phyloP scores from a whole-genome alignment of 2,329 filamentous ascomycete genomes.

The Ophiostoma ulmi region DNA sequence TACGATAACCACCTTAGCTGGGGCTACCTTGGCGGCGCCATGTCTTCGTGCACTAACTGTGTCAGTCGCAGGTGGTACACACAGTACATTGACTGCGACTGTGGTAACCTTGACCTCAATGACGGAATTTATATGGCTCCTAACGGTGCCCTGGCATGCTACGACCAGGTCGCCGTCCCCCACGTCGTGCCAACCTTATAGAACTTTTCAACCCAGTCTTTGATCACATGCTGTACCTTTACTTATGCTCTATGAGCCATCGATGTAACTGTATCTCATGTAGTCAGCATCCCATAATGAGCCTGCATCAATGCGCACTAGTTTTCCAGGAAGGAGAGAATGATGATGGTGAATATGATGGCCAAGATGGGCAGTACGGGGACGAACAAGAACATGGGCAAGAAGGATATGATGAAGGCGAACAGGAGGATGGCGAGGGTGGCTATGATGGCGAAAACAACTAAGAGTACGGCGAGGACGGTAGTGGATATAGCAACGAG shows the following conservation, averaged over 20 bases:
- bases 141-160: slow-evolving; percentile 20
- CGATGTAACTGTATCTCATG: no score
- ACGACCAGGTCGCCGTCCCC: slow-evolving; percentile 11
- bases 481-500: neutral
- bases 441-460: no score
- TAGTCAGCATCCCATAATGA: no score
- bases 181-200: neutral
- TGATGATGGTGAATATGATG: neutral
- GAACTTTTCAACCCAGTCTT: neutral
- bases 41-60: slow-evolving; percentile 23
- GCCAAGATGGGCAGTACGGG: neutral
- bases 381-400: neutral
- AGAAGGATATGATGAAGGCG: neutral
- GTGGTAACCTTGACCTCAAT: slow-evolving; percentile 24
- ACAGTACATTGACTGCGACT: slow-evolving; percentile 23
- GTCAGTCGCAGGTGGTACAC: slow-evolving; percentile 14
- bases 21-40: slow-evolving; percentile 23
- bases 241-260: no score
- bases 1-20: slow-evolving; percentile 24
- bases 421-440: neutral
- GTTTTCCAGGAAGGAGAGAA: no score
- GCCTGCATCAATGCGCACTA: no score
- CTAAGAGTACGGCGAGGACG: neutral
- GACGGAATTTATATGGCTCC: slow-evolving; percentile 20
- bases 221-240: no score